Base-by-base conservation (phyloP, 129 eudicot species). In the Kitagawia praeruptora region DNA sequence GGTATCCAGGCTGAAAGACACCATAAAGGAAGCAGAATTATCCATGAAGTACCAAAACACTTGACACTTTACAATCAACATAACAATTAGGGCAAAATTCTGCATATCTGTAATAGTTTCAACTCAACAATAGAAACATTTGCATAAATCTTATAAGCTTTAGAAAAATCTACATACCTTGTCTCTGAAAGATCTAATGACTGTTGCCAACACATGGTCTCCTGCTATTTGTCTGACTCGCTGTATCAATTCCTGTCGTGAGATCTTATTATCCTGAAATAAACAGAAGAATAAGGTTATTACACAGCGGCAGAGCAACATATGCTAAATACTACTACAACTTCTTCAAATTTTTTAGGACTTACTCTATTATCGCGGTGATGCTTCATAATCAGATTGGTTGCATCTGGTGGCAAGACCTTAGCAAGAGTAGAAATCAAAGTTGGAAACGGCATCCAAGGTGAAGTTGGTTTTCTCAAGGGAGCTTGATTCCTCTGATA, bases 371-470 rank as follows among this genome's bases (percentile, higher is more conserved):
- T 80, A 27, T 83, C 90, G 47, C 72, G 78, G 71, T 91, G 90
- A 80, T 83, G 72, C 77, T 86, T 83, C 14, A 82, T 38, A 79
- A 93, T 91, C 79, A 79, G 72, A 66, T 80, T 70, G 34, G 89
- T 74, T 37, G 89, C 71, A 47, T 81, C 76, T 7, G 85, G 82
- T 46, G 95, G 91, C 56, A 93, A 83, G 64, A 85, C 70, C 87
- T 86, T 91, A 21, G 97, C 84, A 25, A 93, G 89, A 7, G 54
- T 86, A 16, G 85, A 79, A 23, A 93, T 91, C 21, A 93, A 88
- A 28, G 85, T 75, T 23, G 96, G 83, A 74, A 93, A 89, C 0
- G 98, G 91, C 84, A 93, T 88, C 98, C 97, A 88, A 19, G 91
- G 91, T 41, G 98, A 91, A 58, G 80, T 84, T 0, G 97, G 97